Evolutionary conservation across 495 filamentous ascomycete species (phyloP), one percentile per base, ranked within the genome.

Genomic region (Schizothecium vesticola): DNA sequence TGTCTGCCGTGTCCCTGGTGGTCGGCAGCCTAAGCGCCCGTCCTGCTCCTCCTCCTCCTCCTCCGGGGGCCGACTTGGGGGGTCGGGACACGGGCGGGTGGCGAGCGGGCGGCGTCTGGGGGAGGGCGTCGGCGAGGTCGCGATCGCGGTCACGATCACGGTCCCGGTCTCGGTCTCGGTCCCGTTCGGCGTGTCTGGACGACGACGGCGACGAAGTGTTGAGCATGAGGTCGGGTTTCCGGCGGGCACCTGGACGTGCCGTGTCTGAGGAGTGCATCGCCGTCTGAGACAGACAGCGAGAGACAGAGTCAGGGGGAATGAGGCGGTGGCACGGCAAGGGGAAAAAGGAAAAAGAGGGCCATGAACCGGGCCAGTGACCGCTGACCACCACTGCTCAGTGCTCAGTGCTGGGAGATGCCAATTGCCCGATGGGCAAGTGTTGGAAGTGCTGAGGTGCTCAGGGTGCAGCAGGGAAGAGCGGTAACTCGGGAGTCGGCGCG

Each of bases 221-320:
- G 70, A 76, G 71, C 66, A 69, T 75, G 19, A 74, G 62, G 56
- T 77, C 73, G 67, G 73, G 75, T 43, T 72, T 74, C 55, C 66
- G 71, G 31, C 74, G 64, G 33, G 60, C 36, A 63, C 3, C 61
- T 61, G 70, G 72, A 68, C 68, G 68, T 29, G 68, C 69, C 67
- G 70, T 65, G 68, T 73, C 69, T 67, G 70, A 56, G 63, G 68
- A 64, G 58, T 67, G 71, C 73, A 75, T 75, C 66, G 64, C 56
- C 22, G 29, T 43, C 61, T 55, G 61, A 67, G 59, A 62, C 62
- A 68, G 25, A 59, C 29, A 58, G 56, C 16, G 23, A 25, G 21
- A 58, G 61, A 66, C 56, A 26, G 65, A 63, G 66, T 61, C 55
- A 21, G 28, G 55, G 56, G 59, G 63, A 69, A 72, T 69, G 61